Evolutionary conservation across 108 stramenopile genomes (phyloP), one percentile per base, ranked within the genome.

Genomic region (Nitzschia sp.): DNA sequence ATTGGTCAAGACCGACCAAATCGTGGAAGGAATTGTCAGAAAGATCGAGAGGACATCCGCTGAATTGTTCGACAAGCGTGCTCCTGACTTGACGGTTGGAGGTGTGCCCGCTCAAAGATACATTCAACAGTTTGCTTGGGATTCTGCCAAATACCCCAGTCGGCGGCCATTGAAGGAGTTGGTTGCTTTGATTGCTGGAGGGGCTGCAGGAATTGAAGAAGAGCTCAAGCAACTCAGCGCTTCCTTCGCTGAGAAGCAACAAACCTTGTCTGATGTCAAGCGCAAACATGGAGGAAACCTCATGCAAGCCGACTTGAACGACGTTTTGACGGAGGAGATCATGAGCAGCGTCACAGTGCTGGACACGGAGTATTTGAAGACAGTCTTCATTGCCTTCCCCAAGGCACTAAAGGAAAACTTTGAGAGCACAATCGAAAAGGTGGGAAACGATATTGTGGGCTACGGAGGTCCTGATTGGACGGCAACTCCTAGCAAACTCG

Each of bases 111-210:
- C 90, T 11, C 74, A 76, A 10, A 77, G 85, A 20, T 95, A 90
- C 88, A 83, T 95, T 53, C 89, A 92, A 66, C 85, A 89, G 82
- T 97, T 97, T 71, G 89, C 87, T 3, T 97, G 96, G 96, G 93
- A 97, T 68, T 89, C 90, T 52, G 93, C 96, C 53, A 94, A 94
- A 60, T 97, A 92, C 57, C 92, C 92, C 55, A 91, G 91, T 69
- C 84, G 91, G 29, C 81, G 94, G 20, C 91, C 94, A 8, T 61
- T 97, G 37, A 90, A 91, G 58, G 94, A 94, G 50, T 72, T 97
- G 10, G 93, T 95, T 0, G 57, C 79, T 8, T 76, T 91, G 51
- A 90, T 97, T 67, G 69, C 86, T 8, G 72, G 82, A n/a, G 87
- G 86, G 14, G 93, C 88, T 7, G 67, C 82, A 0, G 92, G 87